phyloP scores from a whole-genome alignment of 495 filamentous ascomycete genomes.

The Haplographium delicatum region DNA sequence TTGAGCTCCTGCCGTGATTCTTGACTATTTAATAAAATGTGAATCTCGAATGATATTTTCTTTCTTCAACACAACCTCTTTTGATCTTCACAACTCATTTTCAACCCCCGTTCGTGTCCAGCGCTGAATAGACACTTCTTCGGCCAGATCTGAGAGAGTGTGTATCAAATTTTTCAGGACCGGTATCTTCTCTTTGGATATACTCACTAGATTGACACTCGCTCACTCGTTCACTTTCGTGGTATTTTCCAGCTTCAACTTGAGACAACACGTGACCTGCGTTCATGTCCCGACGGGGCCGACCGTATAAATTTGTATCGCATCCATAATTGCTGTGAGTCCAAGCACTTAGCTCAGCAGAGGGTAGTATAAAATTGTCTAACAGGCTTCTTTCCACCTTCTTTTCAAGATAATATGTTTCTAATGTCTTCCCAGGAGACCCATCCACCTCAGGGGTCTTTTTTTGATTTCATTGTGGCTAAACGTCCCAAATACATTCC shows the following conservation, averaged over 20 bases:
- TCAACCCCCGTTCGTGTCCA: too few species aligned
- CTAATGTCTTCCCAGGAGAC: background rate
- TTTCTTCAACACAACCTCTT: too few species aligned
- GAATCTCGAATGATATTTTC: too few species aligned
- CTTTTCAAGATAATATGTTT: constrained; percentile 4
- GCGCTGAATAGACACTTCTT: too few species aligned
- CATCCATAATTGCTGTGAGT: background rate
- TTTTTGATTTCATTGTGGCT: constrained; percentile 23
- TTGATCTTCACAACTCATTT: too few species aligned
- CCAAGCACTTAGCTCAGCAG: background rate
- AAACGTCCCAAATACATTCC: constrained; percentile 21
- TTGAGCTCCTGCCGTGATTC: too few species aligned
- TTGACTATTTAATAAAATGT: too few species aligned
- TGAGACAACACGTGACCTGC: constrained; percentile 3
- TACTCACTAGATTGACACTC: too few species aligned
- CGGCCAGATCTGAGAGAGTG: too few species aligned
- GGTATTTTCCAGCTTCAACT: background rate
- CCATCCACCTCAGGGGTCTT: background rate
- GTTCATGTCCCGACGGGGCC: background rate
- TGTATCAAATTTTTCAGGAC: too few species aligned
- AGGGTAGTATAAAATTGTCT: background rate
- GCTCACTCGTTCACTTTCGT: too few species aligned
- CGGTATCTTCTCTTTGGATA: too few species aligned
- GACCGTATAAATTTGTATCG: background rate
- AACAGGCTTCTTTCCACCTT: constrained; percentile 1